Percentiles rank a stretch among this genome's conserved stretches.
Conservation (phyloP, 164 flowering plant species). For the grape (Vitis vinifera) region DNA sequence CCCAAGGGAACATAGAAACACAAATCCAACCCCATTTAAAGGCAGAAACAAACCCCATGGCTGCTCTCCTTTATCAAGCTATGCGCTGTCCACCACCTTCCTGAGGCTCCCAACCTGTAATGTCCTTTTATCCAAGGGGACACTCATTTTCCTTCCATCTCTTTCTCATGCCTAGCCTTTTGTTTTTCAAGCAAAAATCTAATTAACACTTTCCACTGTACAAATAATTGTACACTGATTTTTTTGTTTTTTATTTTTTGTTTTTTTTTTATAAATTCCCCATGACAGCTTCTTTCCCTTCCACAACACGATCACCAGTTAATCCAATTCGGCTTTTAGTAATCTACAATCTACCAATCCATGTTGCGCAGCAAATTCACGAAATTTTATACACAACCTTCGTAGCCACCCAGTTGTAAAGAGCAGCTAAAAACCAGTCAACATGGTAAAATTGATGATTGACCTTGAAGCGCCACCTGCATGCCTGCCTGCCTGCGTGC, state of each 20-base stretch:
- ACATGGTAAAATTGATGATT: constrained; percentile 12
- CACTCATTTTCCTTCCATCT: constrained; percentile 5
- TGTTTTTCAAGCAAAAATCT: not conserved
- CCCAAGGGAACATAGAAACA: not conserved
- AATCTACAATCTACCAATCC: constrained; percentile 25
- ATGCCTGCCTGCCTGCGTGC: too few relatives aligned
- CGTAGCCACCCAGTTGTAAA: constrained; percentile 1
- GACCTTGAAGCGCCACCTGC: constrained; percentile 10
- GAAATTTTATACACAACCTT: constrained; percentile 18
- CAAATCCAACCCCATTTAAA: too few relatives aligned
- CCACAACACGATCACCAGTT: constrained; percentile 20
- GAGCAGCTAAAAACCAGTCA: constrained; percentile 6
- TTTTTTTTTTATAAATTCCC: too few relatives aligned
- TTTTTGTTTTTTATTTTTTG: not conserved
- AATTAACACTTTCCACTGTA: constrained; percentile 17
- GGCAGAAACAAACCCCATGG: too few relatives aligned
- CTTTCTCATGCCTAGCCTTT: not conserved
- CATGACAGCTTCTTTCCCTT: not conserved
- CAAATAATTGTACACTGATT: constrained; percentile 20
- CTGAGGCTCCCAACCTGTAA: not conserved
- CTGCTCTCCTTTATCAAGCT: too few relatives aligned
- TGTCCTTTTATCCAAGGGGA: not conserved
- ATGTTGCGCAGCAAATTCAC: constrained; percentile 11
- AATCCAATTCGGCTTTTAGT: constrained; percentile 11
- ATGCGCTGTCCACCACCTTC: too few relatives aligned